These are phyloP conservation scores for Monosporascus sp. DNA, from an alignment of 2,329 filamentous ascomycete genomes.

Conservation along the genomic window DNA sequence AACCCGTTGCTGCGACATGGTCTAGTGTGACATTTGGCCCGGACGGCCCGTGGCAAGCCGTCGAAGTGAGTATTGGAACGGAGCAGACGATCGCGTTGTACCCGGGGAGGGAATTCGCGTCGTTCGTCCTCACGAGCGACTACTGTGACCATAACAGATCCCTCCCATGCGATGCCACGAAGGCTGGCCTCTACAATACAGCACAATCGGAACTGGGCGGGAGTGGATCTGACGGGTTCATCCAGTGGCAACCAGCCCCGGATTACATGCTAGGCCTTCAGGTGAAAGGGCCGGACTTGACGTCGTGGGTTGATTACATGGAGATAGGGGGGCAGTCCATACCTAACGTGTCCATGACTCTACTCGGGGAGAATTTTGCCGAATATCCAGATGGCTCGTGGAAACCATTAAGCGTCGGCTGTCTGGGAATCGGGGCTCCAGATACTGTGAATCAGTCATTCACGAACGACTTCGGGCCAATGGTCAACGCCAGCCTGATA, in stretches of 20 bases:
- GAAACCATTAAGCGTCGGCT: slow-evolving; percentile 27
- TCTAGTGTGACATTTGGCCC: slow-evolving; percentile 24
- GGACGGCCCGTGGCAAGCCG: slow-evolving; percentile 30
- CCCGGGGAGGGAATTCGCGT: slow-evolving; percentile 24
- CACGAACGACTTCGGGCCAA: slow-evolving; percentile 5
- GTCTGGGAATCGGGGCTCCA: slow-evolving; percentile 24
- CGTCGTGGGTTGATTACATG: slow-evolving; percentile 24
- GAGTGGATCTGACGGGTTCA: slow-evolving; percentile 18
- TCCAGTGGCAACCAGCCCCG: slow-evolving; percentile 14
- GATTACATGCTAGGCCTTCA: slow-evolving; percentile 23
- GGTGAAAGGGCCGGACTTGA: slow-evolving; percentile 13
- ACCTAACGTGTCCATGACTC: slow-evolving; percentile 20
- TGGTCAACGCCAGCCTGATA: slow-evolving; percentile 26
- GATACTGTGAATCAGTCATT: slow-evolving; percentile 23
- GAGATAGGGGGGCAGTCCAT: slow-evolving; percentile 15
- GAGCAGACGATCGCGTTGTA: slow-evolving; percentile 22
- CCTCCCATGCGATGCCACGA: slow-evolving; percentile 17
- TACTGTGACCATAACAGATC: slow-evolving; percentile 23
- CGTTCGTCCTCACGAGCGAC: slow-evolving; percentile 21
- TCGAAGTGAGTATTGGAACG: slow-evolving; percentile 19
- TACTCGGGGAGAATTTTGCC: slow-evolving; percentile 20
- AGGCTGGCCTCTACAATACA: slow-evolving; percentile 24
- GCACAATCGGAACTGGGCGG: slow-evolving; percentile 18
- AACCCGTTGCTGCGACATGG: slow-evolving; percentile 21
- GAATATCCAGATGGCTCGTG: slow-evolving; percentile 24